Evolutionary conservation across 1,139 yeast species (phyloP).

Genomic region (Cylindricascospora bacillispora): DNA sequence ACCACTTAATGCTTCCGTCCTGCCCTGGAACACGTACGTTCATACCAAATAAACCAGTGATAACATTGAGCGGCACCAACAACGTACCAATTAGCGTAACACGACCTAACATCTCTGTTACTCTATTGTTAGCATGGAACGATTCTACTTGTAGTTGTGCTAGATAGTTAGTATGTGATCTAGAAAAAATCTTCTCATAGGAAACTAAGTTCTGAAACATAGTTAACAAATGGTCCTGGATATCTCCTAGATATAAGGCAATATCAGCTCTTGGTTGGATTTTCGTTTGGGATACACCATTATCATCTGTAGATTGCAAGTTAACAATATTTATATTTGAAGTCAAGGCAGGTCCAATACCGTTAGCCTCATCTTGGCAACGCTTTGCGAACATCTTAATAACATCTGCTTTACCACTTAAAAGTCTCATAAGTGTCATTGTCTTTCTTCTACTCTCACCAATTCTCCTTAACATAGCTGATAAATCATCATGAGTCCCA

Average conservation of each 20-base stretch:
- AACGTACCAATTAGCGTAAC: conserved; percentile 87
- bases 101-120: conserved; percentile 76
- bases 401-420: conserved; percentile 94
- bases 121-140: conserved; percentile 69
- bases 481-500: conserved; percentile 51
- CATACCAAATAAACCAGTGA: conserved; percentile 95
- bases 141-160: conserved; percentile 93
- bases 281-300: conserved; percentile 7
- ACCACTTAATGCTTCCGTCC: conserved; percentile 38
- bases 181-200: conserved; percentile 82
- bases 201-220: conserved; percentile 86
- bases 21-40: conserved; percentile 81
- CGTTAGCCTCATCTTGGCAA: conserved; percentile 55
- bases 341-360: conserved; percentile 27
- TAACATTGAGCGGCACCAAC: conserved; percentile 75
- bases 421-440: conserved; percentile 81
- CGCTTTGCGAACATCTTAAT: conserved; percentile 95
- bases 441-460: conserved; percentile 85
- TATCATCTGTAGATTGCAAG: conserved; percentile 12
- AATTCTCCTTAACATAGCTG: conserved; percentile 62
- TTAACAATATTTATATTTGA: conserved; percentile 28
- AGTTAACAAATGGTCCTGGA: conserved; percentile 92
- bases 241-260: conserved; percentile 86
- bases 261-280: conserved; percentile 73
- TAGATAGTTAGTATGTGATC: conserved; percentile 83